Conservation (phyloP, 2,329 filamentous ascomycete species). For the Gyromitra esculenta region DNA sequence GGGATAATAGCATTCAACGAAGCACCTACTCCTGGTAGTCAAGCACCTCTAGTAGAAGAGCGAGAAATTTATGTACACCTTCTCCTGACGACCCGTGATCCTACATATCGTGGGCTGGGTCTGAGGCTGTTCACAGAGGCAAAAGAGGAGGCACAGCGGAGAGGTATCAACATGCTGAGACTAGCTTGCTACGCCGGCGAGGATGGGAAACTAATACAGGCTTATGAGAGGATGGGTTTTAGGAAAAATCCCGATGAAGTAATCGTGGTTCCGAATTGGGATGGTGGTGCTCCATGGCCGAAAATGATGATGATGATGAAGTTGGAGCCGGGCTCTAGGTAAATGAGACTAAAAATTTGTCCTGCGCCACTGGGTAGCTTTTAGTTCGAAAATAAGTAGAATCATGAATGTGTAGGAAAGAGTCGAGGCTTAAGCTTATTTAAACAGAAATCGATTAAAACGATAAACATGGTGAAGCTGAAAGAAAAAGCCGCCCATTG, state of each 20-base stretch:
- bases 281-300: background rate
- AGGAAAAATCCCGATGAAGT: constrained; percentile 16
- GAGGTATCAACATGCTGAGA: constrained; percentile 8
- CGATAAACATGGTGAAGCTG: background rate
- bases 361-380: background rate
- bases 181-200: constrained; percentile 18
- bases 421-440: no score
- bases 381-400: background rate
- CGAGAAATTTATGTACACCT: constrained; percentile 25
- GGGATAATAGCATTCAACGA: constrained; percentile 22
- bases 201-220: background rate
- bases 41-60: background rate
- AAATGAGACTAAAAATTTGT: background rate
- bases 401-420: no score
- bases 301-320: constrained; percentile 26
- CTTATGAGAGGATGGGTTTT: constrained; percentile 30
- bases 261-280: background rate
- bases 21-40: background rate
- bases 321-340: background rate
- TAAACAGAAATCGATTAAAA: background rate
- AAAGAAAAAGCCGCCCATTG: background rate
- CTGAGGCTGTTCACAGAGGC: constrained; percentile 10
- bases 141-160: constrained; percentile 13
- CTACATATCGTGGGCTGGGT: constrained; percentile 5
- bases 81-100: constrained; percentile 26